Evolutionary conservation across 768 basidiomycete genomes (phyloP).

Genomic region (Lactifluus hygrophoroides): DNA sequence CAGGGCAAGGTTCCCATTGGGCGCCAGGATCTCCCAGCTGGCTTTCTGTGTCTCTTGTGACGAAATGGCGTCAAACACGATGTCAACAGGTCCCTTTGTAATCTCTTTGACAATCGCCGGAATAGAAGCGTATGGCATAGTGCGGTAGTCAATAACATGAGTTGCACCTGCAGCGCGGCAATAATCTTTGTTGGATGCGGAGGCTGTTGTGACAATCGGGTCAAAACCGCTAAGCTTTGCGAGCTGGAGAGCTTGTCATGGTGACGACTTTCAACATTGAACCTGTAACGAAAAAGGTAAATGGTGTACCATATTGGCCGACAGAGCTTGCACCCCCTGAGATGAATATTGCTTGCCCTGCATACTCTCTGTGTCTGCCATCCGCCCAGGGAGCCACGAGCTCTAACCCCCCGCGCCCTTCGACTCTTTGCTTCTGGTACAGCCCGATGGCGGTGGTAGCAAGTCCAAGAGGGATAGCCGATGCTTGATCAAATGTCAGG

Average conservation of each 20-base stretch:
- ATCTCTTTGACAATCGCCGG: constrained; percentile 15
- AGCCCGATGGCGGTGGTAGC: constrained; percentile 43
- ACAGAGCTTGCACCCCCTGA: constrained; percentile 42
- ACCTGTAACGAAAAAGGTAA: no score
- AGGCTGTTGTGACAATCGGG: constrained; percentile 19
- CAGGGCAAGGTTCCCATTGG: constrained; percentile 14
- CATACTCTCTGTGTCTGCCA: constrained; percentile 33
- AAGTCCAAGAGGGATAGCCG: constrained; percentile 42
- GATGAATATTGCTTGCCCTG: constrained; percentile 37
- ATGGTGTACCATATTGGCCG: constrained; percentile 39
- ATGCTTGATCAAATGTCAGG: constrained; percentile 40
- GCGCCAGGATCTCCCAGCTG: constrained; percentile 15
- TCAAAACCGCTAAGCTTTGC: constrained; percentile 19
- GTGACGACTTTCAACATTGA: not conserved
- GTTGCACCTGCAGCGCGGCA: constrained; percentile 16
- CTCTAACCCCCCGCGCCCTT: constrained; percentile 23
- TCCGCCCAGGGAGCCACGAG: constrained; percentile 34
- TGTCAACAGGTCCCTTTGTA: constrained; percentile 3
- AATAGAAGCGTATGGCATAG: not conserved
- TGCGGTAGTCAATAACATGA: constrained; percentile 20
- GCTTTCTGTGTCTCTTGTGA: constrained; percentile 10
- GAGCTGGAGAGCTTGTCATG: constrained; percentile 12
- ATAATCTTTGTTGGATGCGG: constrained; percentile 8
- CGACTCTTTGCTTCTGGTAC: constrained; percentile 34
- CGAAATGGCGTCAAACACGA: constrained; percentile 20